A percentile compares a stretch with the other conserved stretches of the same genome.
These are phyloP conservation scores for Flaveria floridana DNA, from an alignment of 140 eudicot genomes.

Conservation along the genomic window DNA sequence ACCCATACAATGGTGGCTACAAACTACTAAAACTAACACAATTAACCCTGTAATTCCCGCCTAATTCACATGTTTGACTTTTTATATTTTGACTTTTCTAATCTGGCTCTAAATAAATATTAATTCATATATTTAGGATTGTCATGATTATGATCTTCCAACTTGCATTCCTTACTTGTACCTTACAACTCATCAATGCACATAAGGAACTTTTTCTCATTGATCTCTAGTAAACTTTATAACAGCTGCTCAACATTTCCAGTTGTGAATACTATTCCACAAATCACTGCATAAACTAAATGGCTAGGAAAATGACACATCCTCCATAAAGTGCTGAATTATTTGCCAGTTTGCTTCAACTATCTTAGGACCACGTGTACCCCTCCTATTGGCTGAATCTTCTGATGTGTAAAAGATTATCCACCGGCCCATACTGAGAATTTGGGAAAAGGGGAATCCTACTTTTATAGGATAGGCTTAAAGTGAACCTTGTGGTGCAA, in stretches of 20 bases:
- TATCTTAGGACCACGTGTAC: conserved; percentile 32
- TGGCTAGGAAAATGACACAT: conserved; percentile 62
- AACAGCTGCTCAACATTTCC: conserved; percentile 39
- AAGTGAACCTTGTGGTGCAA: conserved; percentile 50
- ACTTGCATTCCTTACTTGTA: conserved; percentile 26
- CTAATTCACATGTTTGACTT: no score
- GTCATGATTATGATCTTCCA: no score
- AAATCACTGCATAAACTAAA: conserved; percentile 28
- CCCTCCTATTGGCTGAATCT: conserved; percentile 25
- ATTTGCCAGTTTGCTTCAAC: conserved; percentile 42
- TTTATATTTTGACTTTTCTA: no score
- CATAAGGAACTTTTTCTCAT: conserved; percentile 8
- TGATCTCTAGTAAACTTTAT: conserved; percentile 26
- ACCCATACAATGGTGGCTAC: no score
- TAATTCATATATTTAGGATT: no score
- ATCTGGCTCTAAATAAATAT: no score
- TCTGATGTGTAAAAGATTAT: conserved; percentile 44
- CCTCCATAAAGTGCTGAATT: conserved; percentile 29
- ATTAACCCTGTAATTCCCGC: no score
- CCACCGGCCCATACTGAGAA: conserved; percentile 60
- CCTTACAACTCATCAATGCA: conserved; percentile 25
- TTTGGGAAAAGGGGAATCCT: conserved; percentile 33
- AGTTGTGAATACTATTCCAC: conserved; percentile 31
- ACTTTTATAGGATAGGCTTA: conserved; percentile 40
- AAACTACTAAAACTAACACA: no score